Percentiles rank a stretch among this genome's conserved stretches.
Conservation (phyloP, 805 yeast species). For the Starmerella apicola region DNA sequence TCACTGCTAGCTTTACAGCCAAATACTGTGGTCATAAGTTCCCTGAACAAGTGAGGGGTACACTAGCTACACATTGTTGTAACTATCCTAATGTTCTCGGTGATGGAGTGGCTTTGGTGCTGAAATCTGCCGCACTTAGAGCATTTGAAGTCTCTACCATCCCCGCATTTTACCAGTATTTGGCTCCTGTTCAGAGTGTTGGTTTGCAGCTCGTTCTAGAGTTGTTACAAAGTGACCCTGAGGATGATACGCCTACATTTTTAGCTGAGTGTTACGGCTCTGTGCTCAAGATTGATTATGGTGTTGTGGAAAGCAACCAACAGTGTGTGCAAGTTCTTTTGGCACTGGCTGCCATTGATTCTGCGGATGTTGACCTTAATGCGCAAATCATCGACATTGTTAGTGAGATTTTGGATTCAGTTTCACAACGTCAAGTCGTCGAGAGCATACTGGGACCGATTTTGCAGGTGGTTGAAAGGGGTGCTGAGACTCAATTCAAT, state of each 20-base stretch:
- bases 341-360: slow-evolving; percentile 54
- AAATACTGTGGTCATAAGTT: slow-evolving; percentile 16
- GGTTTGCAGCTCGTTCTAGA: slow-evolving; percentile 32
- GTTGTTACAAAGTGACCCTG: slow-evolving; percentile 48
- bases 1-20: slow-evolving; percentile 19
- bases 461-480: slow-evolving; percentile 6
- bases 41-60: slow-evolving; percentile 9
- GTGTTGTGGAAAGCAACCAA: slow-evolving; percentile 24
- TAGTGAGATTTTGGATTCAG: slow-evolving; percentile 39
- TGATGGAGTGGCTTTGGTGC: slow-evolving; percentile 8
- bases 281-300: slow-evolving; percentile 39
- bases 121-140: slow-evolving; percentile 10
- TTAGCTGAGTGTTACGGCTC: slow-evolving; percentile 57
- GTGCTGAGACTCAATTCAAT: slow-evolving; percentile 24
- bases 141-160: slow-evolving; percentile 11
- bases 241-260: slow-evolving; percentile 68
- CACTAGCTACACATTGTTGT: slow-evolving; percentile 11
- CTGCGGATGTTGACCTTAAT: slow-evolving; percentile 58
- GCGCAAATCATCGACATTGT: slow-evolving; percentile 60
- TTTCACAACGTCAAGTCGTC: slow-evolving; percentile 8
- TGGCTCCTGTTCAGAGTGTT: slow-evolving; percentile 18
- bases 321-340: slow-evolving; percentile 44
- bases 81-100: slow-evolving; percentile 4
- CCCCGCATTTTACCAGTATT: slow-evolving; percentile 17
- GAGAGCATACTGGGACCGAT: slow-evolving; percentile 18